phyloP scores from a whole-genome alignment of 768 basidiomycete species.

The Amanita jacksonii region DNA sequence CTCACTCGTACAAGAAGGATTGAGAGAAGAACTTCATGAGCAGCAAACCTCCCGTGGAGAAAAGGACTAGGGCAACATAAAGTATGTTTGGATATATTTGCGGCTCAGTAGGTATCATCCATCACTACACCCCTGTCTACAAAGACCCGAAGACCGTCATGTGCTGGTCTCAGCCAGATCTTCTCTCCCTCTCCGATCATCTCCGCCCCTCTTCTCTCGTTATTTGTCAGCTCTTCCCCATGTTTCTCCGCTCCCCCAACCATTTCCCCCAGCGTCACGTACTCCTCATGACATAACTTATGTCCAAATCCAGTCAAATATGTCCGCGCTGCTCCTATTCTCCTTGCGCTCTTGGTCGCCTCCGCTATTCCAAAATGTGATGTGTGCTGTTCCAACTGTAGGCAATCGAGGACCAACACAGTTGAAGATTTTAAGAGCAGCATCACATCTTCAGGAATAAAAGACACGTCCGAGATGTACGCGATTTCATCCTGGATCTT shows the following conservation, averaged over 20 bases:
- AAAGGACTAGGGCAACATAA: neutral
- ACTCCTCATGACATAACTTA: conserved; percentile 72
- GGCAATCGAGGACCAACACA: conserved; percentile 69
- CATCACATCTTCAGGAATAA: conserved; percentile 72
- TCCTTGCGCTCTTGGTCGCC: conserved; percentile 44
- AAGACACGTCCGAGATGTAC: conserved; percentile 79
- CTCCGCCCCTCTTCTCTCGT: conserved; percentile 32
- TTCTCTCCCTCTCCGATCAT: conserved; percentile 37
- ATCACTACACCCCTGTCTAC: conserved; percentile 31
- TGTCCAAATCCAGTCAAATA: conserved; percentile 75
- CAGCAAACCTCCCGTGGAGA: conserved; percentile 21
- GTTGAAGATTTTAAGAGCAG: conserved; percentile 34
- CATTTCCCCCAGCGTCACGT: conserved; percentile 50
- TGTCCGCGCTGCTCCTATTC: conserved; percentile 49
- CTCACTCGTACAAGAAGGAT: conserved; percentile 47
- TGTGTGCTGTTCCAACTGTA: conserved; percentile 54
- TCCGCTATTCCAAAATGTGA: conserved; percentile 75
- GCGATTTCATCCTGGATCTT: conserved; percentile 53
- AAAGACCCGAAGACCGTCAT: conserved; percentile 60
- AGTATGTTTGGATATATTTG: conserved; percentile 3
- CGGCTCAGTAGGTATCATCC: conserved; percentile 41
- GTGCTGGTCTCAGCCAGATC: conserved; percentile 62
- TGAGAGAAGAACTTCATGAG: conserved; percentile 50
- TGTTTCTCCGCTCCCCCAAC: conserved; percentile 29
- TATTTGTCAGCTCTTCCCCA: conserved; percentile 18